A percentile compares a stretch with the other conserved stretches of the same genome.
Evolutionary conservation across 1,139 yeast species (phyloP).

Genomic region (Hyphopichia fennica): DNA sequence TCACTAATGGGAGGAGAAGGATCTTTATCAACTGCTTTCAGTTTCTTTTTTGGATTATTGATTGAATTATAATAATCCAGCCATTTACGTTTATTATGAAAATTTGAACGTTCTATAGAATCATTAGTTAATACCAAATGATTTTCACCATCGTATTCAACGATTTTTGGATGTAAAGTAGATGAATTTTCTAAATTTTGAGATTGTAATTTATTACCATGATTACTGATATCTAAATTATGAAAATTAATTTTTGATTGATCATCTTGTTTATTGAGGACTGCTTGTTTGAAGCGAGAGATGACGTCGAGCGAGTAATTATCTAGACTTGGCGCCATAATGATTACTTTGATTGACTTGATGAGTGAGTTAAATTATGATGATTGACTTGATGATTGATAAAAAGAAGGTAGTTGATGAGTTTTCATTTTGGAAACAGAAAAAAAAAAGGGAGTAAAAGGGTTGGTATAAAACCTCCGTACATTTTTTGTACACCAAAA

Average conservation of each 20-base stretch:
- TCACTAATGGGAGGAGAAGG: slow-evolving; percentile 13
- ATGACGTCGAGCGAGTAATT: slow-evolving; percentile 40
- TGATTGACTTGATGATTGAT: too few relatives aligned
- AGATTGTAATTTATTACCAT: slow-evolving; percentile 35
- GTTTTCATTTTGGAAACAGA: too few relatives aligned
- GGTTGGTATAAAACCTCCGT: too few relatives aligned
- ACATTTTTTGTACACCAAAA: too few relatives aligned
- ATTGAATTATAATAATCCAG: slow-evolving; percentile 16
- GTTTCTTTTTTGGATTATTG: slow-evolving; percentile 13
- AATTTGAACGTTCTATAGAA: slow-evolving; percentile 27
- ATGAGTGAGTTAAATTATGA: too few relatives aligned
- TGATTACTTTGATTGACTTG: too few relatives aligned
- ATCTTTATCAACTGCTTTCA: slow-evolving; percentile 18
- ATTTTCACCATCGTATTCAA: slow-evolving; percentile 43
- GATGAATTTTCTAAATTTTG: slow-evolving; percentile 10
- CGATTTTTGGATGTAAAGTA: slow-evolving; percentile 32
- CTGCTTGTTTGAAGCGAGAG: slow-evolving; percentile 39
- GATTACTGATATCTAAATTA: slow-evolving; percentile 25
- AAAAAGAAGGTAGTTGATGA: too few relatives aligned
- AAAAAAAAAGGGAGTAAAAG: too few relatives aligned
- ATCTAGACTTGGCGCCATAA: too few relatives aligned
- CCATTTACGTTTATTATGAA: slow-evolving; percentile 40
- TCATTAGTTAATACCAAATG: slow-evolving; percentile 42
- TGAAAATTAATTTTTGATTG: slow-evolving; percentile 2
- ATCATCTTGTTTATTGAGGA: slow-evolving; percentile 17